Base-by-base conservation (phyloP, 2,329 filamentous ascomycete genomes). In the Monosporascus ibericus region DNA sequence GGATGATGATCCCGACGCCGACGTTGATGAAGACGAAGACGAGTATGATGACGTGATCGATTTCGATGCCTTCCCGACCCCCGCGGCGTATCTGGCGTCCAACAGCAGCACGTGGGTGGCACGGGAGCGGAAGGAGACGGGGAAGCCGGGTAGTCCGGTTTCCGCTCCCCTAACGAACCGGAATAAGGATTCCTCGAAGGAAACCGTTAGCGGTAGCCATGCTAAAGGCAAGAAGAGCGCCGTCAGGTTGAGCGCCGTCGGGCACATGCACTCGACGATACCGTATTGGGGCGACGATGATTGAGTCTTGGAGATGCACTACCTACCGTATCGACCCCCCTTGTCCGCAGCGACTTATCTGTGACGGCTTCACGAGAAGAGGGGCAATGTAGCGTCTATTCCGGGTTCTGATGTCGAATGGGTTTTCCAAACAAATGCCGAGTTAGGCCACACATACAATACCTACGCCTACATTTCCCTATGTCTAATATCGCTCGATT, bases 231-330 rank as follows among this genome's bases (percentile, higher is more conserved):
- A 67, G 60, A 64, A 72, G 61, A 75, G 71, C 59, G 67, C 68
- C 48, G 74, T 72, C 11, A 70, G 75, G 5, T 60, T 74, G 44
- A 74, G 72, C 49, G 72, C 72, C 2, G 71, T 74, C 17, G 72
- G 72, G 18, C 57, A 58, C 22, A 56, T 62, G 7, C 58, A 60
- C 25, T 62, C 61, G 5, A 65, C 68, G 7, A 60, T 66, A 37
- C 68, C 69, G 3, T 70, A 65, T 60, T 73, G 70, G 72, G 72
- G 70, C n/a, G 71, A 75, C 47, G 71, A 75, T 42, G 71, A 70
- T 61, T 34, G 30, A 34, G 30, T 34, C 30, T 34, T 34, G 30
- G 30, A 34, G 11, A 34, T 34, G 1, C 30, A 11, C 30, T 11
- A 14, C 30, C 30, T 34, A 34, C 11, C 44, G 24, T 18, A 9